phyloP scores from a whole-genome alignment of 495 filamentous ascomycete genomes.

The Eremomyces bilateralis region DNA sequence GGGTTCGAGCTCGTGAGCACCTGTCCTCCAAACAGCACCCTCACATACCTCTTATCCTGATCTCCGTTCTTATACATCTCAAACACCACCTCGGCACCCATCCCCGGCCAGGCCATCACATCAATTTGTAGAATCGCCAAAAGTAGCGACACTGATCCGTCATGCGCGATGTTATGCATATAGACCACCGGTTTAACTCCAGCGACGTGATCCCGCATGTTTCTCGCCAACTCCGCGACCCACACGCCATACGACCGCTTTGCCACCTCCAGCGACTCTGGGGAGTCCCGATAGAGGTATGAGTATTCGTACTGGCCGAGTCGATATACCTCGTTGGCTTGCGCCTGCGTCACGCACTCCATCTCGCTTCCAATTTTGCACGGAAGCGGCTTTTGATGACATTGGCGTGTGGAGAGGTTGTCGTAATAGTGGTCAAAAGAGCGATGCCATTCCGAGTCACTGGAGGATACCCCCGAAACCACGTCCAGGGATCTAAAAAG shows the following conservation, averaged over 20 bases:
- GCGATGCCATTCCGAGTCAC: conserved; percentile 33
- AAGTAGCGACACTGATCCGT: conserved; percentile 39
- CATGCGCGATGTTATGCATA: conserved; percentile 47
- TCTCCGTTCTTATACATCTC: conserved; percentile 28
- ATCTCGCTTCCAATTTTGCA: conserved; percentile 27
- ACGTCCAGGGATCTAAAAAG: conserved; percentile 32
- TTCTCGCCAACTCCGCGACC: conserved; percentile 37
- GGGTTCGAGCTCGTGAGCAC: conserved; percentile 37
- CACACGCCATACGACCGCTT: conserved; percentile 36
- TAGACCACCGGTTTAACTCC: conserved; percentile 25
- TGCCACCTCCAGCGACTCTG: conserved; percentile 30
- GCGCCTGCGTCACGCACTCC: conserved; percentile 31
- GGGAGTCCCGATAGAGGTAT: conserved; percentile 39
- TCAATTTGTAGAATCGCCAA: conserved; percentile 41
- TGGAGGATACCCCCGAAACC: conserved; percentile 33
- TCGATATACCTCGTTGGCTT: conserved; percentile 40
- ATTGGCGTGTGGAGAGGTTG: conserved; percentile 45
- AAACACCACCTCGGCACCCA: conserved; percentile 49
- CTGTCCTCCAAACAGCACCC: conserved; percentile 41
- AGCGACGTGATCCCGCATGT: conserved; percentile 27
- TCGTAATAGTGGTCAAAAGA: conserved; percentile 56
- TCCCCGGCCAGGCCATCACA: conserved; percentile 53
- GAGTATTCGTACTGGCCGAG: conserved; percentile 50
- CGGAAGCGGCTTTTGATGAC: conserved; percentile 39
- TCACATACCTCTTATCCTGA: conserved; percentile 20